Conservation (phyloP, 169 alveolate genomes). For the Perkinsus marinus region DNA sequence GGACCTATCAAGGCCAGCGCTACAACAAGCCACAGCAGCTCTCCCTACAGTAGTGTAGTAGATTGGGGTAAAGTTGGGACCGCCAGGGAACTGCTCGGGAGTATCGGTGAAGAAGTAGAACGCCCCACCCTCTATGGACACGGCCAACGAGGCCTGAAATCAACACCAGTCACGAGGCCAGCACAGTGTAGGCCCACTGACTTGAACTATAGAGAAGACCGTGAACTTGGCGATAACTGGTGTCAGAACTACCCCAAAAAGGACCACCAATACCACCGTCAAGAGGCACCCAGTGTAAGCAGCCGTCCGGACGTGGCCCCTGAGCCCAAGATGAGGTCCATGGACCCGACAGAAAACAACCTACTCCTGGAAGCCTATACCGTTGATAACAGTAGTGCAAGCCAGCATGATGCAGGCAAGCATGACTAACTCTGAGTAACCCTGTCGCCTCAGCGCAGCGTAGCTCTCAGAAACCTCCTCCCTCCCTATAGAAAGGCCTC, state of each 20-base stretch:
- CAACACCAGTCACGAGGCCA: not conserved
- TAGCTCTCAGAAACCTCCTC: not conserved
- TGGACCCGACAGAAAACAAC: not conserved
- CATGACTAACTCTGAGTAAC: not conserved
- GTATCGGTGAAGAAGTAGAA: conserved; percentile 6
- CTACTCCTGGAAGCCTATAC: not conserved
- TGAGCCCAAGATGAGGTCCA: not conserved
- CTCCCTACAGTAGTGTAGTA: not conserved
- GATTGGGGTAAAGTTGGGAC: not conserved
- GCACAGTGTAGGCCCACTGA: not conserved
- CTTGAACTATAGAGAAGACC: not conserved
- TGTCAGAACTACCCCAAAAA: not conserved
- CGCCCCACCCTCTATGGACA: not conserved
- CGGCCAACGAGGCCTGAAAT: not conserved
- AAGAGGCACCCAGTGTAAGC: not conserved
- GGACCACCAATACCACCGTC: not conserved
- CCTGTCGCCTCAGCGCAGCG: not conserved
- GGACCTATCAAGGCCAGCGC: not conserved
- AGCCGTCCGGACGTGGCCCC: not conserved
- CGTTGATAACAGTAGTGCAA: not conserved
- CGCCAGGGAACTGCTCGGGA: not conserved
- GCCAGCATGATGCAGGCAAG: not conserved
- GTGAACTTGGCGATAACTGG: not conserved
- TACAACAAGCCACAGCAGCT: not conserved
- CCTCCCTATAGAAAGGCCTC: not conserved